phyloP scores from a whole-genome alignment of 495 filamentous ascomycete species.

The Podospora comata region DNA sequence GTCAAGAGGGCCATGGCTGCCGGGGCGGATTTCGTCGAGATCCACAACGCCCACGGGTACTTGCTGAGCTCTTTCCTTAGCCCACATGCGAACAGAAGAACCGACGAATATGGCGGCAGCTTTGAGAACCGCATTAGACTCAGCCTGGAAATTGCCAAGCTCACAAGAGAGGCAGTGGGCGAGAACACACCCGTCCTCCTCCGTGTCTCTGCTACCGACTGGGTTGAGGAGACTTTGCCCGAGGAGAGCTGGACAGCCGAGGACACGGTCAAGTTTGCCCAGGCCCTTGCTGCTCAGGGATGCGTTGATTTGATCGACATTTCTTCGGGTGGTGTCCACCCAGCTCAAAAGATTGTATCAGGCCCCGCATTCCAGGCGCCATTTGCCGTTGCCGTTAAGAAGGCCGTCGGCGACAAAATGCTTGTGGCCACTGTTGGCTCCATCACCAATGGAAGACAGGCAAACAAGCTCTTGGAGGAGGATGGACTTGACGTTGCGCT shows the following conservation, averaged over 20 bases:
- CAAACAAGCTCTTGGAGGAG: constrained; percentile 49
- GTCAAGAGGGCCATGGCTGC: constrained; percentile 46
- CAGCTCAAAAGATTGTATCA: constrained; percentile 52
- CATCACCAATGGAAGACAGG: constrained; percentile 56
- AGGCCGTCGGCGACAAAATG: constrained; percentile 57
- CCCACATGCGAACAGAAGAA: constrained; percentile 56
- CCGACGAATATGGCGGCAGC: constrained; percentile 62
- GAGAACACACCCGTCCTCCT: constrained; percentile 57
- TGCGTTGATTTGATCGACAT: constrained; percentile 67
- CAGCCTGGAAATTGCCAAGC: constrained; percentile 53
- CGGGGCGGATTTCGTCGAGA: constrained; percentile 55
- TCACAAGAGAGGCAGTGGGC: constrained; percentile 49
- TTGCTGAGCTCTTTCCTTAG: constrained; percentile 47
- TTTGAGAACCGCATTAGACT: constrained; percentile 63
- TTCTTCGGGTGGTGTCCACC: constrained; percentile 57
- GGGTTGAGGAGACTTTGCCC: constrained; percentile 46
- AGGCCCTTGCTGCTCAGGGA: constrained; percentile 47
- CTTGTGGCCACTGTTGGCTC: constrained; percentile 58
- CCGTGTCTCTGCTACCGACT: constrained; percentile 63
- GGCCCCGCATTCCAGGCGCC: constrained; percentile 62
- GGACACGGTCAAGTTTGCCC: constrained; percentile 25
- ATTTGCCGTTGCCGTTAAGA: constrained; percentile 52
- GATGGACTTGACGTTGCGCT: constrained; percentile 54
- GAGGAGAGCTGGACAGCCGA: constrained; percentile 50
- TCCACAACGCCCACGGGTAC: constrained; percentile 61